Percentiles rank a stretch among this genome's conserved stretches.
Conservation (phyloP, 2,329 filamentous ascomycete genomes). For the Ceratocystis cacaofunesta region DNA sequence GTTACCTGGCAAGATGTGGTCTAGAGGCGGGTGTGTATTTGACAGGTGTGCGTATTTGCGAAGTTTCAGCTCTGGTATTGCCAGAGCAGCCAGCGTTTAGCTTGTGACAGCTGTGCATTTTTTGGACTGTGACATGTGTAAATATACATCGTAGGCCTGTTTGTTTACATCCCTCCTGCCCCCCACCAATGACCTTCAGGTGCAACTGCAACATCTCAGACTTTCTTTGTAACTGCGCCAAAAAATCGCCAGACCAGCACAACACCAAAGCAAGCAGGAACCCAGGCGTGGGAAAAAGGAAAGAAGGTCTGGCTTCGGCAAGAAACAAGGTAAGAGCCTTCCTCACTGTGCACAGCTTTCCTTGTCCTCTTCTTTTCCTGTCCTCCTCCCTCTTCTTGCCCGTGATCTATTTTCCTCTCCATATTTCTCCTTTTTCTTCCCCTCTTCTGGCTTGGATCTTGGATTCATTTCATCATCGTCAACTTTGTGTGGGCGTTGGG, state of each 20-base stretch:
- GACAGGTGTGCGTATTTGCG: too few species aligned
- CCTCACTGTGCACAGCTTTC: not conserved
- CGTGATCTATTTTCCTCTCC: not conserved
- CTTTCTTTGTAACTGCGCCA: constrained; percentile 1
- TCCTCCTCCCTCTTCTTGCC: constrained; percentile 4
- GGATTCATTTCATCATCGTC: constrained; percentile 4
- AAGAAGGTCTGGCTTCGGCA: not conserved
- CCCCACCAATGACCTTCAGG: not conserved
- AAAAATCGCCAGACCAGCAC: constrained; percentile 1
- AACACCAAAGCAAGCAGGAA: not conserved
- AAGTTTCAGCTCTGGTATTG: too few species aligned
- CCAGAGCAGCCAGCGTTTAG: not conserved
- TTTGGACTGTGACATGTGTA: not conserved
- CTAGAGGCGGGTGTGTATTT: not conserved
- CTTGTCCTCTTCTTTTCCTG: not conserved
- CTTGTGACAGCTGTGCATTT: not conserved
- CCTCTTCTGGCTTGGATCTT: not conserved
- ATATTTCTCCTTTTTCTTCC: not conserved
- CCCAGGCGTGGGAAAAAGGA: not conserved
- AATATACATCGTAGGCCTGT: not conserved
- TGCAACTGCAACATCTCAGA: not conserved
- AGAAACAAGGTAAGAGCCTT: not conserved
- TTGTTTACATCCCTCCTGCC: constrained; percentile 9
- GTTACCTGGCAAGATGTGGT: not conserved
- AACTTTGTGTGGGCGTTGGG: constrained; percentile 7